These are phyloP conservation scores for Homolaphlyctis polyrhiza DNA, from an alignment of 371 early-diverging fungal species.

Conservation along the genomic window DNA sequence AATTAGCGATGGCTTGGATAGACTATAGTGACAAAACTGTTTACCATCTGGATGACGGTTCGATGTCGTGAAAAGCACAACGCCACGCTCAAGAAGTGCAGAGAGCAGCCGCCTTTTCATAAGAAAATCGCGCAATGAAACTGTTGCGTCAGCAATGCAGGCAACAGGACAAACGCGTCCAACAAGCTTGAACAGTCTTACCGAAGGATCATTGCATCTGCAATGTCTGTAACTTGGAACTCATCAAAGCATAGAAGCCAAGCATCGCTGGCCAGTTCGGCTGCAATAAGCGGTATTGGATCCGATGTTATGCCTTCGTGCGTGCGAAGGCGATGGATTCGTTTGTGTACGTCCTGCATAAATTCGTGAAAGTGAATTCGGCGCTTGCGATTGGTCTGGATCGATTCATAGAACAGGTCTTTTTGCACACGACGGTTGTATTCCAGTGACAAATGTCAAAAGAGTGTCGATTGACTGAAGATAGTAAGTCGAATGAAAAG, in stretches of 20 bases:
- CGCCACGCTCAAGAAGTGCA: slow-evolving; percentile 71
- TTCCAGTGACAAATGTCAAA: background rate
- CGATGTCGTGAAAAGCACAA: slow-evolving; percentile 85
- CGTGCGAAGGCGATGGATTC: slow-evolving; percentile 69
- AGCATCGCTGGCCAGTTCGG: slow-evolving; percentile 67
- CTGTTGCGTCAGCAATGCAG: background rate
- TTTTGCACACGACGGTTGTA: background rate
- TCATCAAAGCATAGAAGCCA: slow-evolving; percentile 94
- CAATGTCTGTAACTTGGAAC: slow-evolving; percentile 95
- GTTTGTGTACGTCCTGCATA: slow-evolving; percentile 72
- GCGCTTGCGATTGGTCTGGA: slow-evolving; percentile 65
- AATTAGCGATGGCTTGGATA: background rate
- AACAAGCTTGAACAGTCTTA: background rate
- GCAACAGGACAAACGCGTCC: background rate
- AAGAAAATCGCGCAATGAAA: too few relatives aligned
- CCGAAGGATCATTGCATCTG: slow-evolving; percentile 90
- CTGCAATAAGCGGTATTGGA: slow-evolving; percentile 76
- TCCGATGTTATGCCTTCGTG: slow-evolving; percentile 46
- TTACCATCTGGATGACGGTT: slow-evolving; percentile 86
- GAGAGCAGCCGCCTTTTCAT: background rate
- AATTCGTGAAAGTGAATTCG: slow-evolving; percentile 88
- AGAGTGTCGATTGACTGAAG: background rate
- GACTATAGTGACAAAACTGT: background rate
- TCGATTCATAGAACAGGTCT: slow-evolving; percentile 80
- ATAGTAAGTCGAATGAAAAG: background rate